Evolutionary conservation across 805 yeast genomes (phyloP), one percentile per base, ranked within the genome.

Genomic region (Candida sanyiensis): DNA sequence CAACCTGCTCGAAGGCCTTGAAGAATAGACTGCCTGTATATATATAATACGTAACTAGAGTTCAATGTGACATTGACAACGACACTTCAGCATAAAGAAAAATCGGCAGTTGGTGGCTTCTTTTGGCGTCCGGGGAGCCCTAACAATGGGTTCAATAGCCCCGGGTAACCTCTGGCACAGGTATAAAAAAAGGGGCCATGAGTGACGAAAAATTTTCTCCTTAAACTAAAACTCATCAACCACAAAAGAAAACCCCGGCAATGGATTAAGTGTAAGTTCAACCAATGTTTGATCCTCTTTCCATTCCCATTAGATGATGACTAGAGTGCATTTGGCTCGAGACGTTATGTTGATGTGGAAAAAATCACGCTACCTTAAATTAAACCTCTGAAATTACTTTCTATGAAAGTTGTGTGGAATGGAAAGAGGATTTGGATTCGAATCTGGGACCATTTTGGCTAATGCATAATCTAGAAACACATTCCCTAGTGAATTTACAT

Each of bases 251-350:
- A n/a, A n/a, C n/a, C n/a, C n/a, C n/a, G n/a, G n/a, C n/a, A n/a
- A n/a, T n/a, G 23, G 21, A 17, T 22, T 16, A 35, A 28, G 25
- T 21, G 23, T 26, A 28, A 35, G 28, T 21, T 19, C 32, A 33
- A 25, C n/a, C 30, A 12, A 12, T 26, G 16, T 11, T 20, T 20
- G 16, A 26, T 20, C 23, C 8, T 30, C 20, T 13, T 33, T 33
- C 36, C 34, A 31, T 31, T 22, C 25, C 25, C 34, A 31, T 18
- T 35, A 26, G 35, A 45, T 40, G 48, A 47, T 45, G 49, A 45
- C 45, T 38, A 44, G 96, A 87, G 95, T 86, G 96, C 96, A 87
- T 87, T 87, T 87, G 96, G 96, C 96, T 87, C 96, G 94, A 87
- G 95, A 83, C 83, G 60, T 72, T 68, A 62, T 70, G 87, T 83